Percentiles rank a stretch among this genome's conserved stretches.
These are phyloP conservation scores for Aspergillus ruber DNA, from an alignment of 2,329 filamentous ascomycete genomes.

Conservation along the genomic window DNA sequence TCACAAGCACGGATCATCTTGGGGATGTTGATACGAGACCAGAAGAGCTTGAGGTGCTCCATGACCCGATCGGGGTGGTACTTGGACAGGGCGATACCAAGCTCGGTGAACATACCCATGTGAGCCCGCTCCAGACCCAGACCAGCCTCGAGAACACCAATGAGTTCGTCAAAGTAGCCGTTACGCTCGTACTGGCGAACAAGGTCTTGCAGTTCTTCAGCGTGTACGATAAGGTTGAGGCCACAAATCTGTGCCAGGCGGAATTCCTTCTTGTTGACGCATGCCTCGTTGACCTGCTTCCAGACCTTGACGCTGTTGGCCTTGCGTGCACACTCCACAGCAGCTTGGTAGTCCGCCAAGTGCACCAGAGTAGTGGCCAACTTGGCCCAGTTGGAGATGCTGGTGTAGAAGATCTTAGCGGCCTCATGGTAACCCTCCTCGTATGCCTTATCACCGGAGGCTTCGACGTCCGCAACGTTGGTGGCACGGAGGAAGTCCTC, in stretches of 20 bases:
- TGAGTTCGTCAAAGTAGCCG: constrained; percentile 98
- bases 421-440: constrained; percentile 90
- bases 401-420: constrained; percentile 97
- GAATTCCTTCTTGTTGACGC: constrained; percentile 97
- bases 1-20: constrained; percentile 93
- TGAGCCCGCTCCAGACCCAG: constrained; percentile 86
- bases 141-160: constrained; percentile 86
- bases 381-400: constrained; percentile 99
- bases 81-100: constrained; percentile 86
- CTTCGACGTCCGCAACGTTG: constrained; percentile 93
- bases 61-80: constrained; percentile 94
- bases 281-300: constrained; percentile 97
- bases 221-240: constrained; percentile 95
- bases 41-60: constrained; percentile 99
- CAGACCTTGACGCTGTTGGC: constrained; percentile 99
- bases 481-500: constrained; percentile 92
- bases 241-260: constrained; percentile 97
- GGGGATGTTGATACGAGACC: constrained; percentile 94
- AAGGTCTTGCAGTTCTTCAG: constrained; percentile 85
- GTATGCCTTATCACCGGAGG: constrained; percentile 96
- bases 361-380: constrained; percentile 96
- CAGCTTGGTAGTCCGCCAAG: constrained; percentile 91
- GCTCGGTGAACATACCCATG: constrained; percentile 94
- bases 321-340: constrained; percentile 95
- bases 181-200: constrained; percentile 96